Conservation (phyloP, 352 stramenopile species). For the Thalassiosira gravida region DNA sequence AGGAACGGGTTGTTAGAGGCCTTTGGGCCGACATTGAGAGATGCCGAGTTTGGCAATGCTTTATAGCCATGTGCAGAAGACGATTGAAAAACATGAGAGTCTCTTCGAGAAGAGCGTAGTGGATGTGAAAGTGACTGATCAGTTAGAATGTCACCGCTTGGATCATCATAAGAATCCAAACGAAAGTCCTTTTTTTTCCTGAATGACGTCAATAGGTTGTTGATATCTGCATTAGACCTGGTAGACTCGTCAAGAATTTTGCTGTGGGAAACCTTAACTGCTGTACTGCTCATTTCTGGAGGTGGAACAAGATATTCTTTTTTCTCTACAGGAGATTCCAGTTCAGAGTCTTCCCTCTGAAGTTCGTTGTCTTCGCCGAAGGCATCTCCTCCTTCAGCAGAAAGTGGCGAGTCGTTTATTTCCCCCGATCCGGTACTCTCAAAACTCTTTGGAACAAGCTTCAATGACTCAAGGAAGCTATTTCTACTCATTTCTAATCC, state of each 20-base stretch:
- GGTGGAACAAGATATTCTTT: neutral
- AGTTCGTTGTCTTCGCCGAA: slow-evolving; percentile 1
- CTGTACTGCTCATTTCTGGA: neutral
- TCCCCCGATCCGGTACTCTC: neutral
- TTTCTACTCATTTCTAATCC: slow-evolving; percentile 21
- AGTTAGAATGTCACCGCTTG: too few species aligned
- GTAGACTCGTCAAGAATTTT: too few species aligned
- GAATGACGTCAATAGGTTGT: slow-evolving; percentile 1
- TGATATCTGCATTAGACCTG: too few species aligned
- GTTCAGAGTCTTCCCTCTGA: neutral
- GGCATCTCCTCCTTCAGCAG: slow-evolving; percentile 21
- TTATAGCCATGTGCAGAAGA: too few species aligned
- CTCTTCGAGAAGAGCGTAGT: too few species aligned
- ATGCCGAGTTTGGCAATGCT: too few species aligned
- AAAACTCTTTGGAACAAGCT: slow-evolving; percentile 24
- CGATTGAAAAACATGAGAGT: too few species aligned
- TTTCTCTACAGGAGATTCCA: slow-evolving; percentile 10
- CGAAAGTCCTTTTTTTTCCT: too few species aligned
- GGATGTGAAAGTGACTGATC: too few species aligned
- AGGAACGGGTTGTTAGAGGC: slow-evolving; percentile 42
- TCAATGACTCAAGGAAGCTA: slow-evolving; percentile 13
- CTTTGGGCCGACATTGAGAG: too few species aligned
- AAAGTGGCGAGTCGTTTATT: neutral
- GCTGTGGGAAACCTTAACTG: slow-evolving; percentile 4
- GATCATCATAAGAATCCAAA: too few species aligned